phyloP scores from a whole-genome alignment of 257 asterid genomes.

The Solanum chilense region DNA sequence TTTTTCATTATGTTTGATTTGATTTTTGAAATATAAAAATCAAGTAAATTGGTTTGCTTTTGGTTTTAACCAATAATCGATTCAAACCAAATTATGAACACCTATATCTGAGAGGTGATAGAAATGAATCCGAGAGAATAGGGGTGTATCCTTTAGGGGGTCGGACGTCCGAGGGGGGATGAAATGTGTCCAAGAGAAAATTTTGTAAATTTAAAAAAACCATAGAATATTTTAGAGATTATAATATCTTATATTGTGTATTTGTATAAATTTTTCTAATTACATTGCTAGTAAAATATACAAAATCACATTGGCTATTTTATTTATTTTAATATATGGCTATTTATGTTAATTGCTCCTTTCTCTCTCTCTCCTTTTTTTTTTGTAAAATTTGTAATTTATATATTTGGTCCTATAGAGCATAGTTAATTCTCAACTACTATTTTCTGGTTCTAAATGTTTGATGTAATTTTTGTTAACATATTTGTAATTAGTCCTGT shows the following conservation, averaged over 20 bases:
- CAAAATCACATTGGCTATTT: too few species aligned
- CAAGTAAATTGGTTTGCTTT: not conserved
- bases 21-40: not conserved
- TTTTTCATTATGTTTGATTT: too few species aligned
- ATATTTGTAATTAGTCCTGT: not conserved
- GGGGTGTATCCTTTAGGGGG: too few species aligned
- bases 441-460: not conserved
- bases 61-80: too few species aligned
- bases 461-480: not conserved
- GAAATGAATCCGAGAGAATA: not conserved
- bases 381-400: not conserved
- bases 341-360: not conserved
- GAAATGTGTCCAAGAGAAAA: not conserved
- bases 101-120: not conserved
- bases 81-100: too few species aligned
- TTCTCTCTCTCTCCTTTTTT: not conserved
- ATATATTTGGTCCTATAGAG: not conserved
- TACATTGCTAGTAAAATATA: not conserved
- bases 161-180: not conserved
- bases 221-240: too few species aligned
- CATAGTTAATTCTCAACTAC: not conserved
- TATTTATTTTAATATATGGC: not conserved
- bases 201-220: too few species aligned
- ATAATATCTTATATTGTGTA: too few species aligned
- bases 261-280: not conserved